Percentiles rank a stretch among this genome's conserved stretches.
Conservation (phyloP, 2,329 filamentous ascomycete species). For the Cryphonectria carpinicola region DNA sequence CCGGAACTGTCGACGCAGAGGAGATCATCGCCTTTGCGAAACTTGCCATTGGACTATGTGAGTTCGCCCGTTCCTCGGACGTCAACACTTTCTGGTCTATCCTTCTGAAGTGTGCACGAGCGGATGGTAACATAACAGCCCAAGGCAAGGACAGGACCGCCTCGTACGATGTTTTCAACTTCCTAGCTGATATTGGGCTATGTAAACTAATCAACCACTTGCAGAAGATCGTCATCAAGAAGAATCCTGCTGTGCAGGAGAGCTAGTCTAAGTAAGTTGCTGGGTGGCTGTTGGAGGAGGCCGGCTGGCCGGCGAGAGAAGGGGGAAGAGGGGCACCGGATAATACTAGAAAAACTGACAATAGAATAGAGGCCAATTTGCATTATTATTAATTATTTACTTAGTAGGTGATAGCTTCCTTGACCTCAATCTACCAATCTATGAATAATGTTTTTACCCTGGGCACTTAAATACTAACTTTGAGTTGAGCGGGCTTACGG, state of each 20-base stretch:
- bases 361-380: neutral
- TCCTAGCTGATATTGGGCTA: neutral
- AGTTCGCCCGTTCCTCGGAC: neutral
- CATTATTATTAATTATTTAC: neutral
- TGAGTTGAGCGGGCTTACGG: neutral
- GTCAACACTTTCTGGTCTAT: neutral
- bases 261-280: neutral
- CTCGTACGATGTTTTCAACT: slow-evolving; percentile 1
- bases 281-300: neutral
- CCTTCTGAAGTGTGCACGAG: slow-evolving; percentile 5
- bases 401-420: neutral
- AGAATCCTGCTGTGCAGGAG: neutral
- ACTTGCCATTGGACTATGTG: neutral
- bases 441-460: too few relatives aligned
- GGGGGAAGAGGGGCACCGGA: neutral
- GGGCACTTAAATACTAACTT: too few relatives aligned
- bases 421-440: neutral
- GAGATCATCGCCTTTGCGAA: neutral
- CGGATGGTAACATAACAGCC: neutral
- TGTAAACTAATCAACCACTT: neutral
- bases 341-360: neutral
- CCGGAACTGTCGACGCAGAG: neutral
- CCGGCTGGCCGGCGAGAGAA: neutral
- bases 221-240: neutral
- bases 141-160: too few relatives aligned